Base-by-base conservation (phyloP, 441 rosid genomes). In the Pelargonium myrrhifolium region DNA sequence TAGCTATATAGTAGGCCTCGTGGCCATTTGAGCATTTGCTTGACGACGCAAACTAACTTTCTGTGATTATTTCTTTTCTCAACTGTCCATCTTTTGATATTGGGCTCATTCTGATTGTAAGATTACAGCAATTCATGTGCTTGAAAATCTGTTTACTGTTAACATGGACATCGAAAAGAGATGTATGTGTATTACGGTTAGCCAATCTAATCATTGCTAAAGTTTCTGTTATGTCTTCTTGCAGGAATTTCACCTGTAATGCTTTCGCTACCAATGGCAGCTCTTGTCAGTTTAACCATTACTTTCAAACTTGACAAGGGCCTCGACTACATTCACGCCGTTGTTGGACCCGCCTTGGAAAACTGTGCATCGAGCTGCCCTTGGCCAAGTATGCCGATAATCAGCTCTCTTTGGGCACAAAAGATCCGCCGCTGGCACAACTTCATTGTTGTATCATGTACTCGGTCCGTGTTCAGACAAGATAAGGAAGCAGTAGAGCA, bases 231-330 rank as follows among this genome's bases (percentile, higher is more conserved):
- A 40, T 28, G 35, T 58, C 20, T 70, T 75, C 8, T 71, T 70
- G 75, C 77, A 82, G 86, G 78, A 58, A 49, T n/a, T 56, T 70
- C 75, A 9, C 67, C 77, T 20, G 17, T 70, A 17, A 77, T 66
- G 78, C 92, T 87, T 75, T 88, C 92, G 3, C 77, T 87, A 60
- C 92, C 92, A 24, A 72, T 87, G 71, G 92, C 92, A 58, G 87
- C 86, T 73, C 79, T 87, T 72, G 89, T 87, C 65, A 84, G 92
- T 80, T 77, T 87, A 73, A 87, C 89, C 65, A 84, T 87, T 56
- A 87, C 88, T 68, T 82, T 85, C 81, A 87, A 87, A 76, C 87
- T 84, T 65, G 74, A 62, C 64, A 75, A 76, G 71, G 66, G 70
- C 70, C 66, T 74, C 0, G 84, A 85, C 60, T 82, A 83, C 80